A percentile compares a stretch with the other conserved stretches of the same genome.
Evolutionary conservation across 1,139 yeast species (phyloP).

Genomic region (Blastobotrys indianensis): DNA sequence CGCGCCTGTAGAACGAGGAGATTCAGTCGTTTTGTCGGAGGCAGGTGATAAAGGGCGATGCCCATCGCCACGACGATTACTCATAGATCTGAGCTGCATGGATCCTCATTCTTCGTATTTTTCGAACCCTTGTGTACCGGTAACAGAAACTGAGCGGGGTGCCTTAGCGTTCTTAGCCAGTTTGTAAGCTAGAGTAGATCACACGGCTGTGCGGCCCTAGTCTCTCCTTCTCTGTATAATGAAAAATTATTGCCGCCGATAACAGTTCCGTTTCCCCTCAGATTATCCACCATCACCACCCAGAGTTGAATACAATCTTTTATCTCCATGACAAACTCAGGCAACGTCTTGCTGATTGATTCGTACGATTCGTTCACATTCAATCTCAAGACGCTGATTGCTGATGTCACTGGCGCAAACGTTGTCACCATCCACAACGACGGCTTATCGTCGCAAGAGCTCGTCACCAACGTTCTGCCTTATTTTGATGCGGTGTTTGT

Average conservation of each 20-base stretch:
- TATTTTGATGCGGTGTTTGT: conserved; percentile 73
- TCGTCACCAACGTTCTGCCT: conserved; percentile 36
- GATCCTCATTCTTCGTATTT: too few relatives aligned
- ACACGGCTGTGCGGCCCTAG: not conserved
- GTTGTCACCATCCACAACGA: conserved; percentile 77
- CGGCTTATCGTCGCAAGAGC: conserved; percentile 43
- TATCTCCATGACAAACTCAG: not conserved
- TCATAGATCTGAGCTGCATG: too few relatives aligned
- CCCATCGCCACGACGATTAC: too few relatives aligned
- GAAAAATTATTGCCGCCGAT: too few relatives aligned
- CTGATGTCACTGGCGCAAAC: conserved; percentile 44
- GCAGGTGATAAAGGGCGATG: too few relatives aligned
- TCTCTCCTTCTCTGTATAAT: too few relatives aligned
- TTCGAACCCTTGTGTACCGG: not conserved
- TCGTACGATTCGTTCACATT: conserved; percentile 93
- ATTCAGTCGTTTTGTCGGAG: too few relatives aligned
- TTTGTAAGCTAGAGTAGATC: too few relatives aligned
- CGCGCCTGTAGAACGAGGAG: too few relatives aligned
- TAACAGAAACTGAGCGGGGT: too few relatives aligned
- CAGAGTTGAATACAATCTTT: not conserved
- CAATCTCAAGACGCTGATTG: conserved; percentile 66
- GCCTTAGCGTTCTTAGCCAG: too few relatives aligned
- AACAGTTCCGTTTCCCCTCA: not conserved
- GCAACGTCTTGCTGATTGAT: conserved; percentile 63
- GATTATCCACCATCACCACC: not conserved